Evolutionary conservation across 176 grass and related monocot genomes (phyloP).

Genomic region (Chloris gayana): DNA sequence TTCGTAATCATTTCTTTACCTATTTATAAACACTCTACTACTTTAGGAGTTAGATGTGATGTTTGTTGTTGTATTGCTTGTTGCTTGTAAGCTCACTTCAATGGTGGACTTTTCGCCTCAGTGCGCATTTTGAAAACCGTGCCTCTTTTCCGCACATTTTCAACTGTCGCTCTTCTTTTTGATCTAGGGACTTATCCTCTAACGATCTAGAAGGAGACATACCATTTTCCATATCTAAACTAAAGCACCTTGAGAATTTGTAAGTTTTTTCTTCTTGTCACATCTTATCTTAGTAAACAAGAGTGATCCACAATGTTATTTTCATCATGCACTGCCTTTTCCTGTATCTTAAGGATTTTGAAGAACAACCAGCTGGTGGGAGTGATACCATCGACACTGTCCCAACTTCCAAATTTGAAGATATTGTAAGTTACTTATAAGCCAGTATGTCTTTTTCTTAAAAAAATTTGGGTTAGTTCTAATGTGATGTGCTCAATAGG

Average conservation of each 20-base stretch:
- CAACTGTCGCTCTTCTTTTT: not conserved
- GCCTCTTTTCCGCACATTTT: not conserved
- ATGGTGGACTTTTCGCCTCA: not conserved
- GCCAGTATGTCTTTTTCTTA: not conserved
- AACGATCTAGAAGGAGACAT: slow-evolving; percentile 90
- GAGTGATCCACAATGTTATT: not conserved
- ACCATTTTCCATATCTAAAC: slow-evolving; percentile 92
- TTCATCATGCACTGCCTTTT: slow-evolving; percentile 1
- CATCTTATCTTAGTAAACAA: not conserved
- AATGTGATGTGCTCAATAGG: slow-evolving; percentile 42
- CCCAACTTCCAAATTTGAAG: slow-evolving; percentile 95
- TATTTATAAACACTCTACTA: not conserved
- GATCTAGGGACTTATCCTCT: slow-evolving; percentile 80
- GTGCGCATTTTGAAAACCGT: not conserved
- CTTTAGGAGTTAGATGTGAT: not conserved
- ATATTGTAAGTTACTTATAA: slow-evolving; percentile 65
- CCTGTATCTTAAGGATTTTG: slow-evolving; percentile 55
- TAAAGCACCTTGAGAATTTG: slow-evolving; percentile 88
- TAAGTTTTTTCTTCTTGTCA: slow-evolving; percentile 40
- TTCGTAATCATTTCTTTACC: not conserved
- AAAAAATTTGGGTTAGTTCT: not conserved
- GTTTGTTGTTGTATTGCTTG: not conserved
- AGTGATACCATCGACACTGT: slow-evolving; percentile 78
- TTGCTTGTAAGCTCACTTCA: not conserved
- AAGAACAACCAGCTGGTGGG: slow-evolving; percentile 93